Conservation (phyloP, 2,329 filamentous ascomycete species). For the Colletotrichum agaves region DNA sequence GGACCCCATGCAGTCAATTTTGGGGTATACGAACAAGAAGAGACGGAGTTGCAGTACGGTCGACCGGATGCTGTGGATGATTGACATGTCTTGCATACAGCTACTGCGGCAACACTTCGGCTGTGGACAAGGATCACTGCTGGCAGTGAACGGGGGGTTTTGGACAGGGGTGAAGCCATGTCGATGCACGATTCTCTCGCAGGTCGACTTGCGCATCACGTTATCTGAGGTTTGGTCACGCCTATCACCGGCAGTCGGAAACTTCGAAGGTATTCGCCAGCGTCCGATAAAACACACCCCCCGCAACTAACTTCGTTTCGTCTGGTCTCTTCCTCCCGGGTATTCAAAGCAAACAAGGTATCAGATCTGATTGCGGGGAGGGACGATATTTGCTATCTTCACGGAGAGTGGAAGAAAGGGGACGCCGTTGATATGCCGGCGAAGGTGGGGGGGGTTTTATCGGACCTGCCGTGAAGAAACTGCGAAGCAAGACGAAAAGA, state of each 20-base stretch:
- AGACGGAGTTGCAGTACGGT: background rate
- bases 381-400: slow-evolving; percentile 4
- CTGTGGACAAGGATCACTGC: background rate
- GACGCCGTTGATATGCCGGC: slow-evolving; percentile 17
- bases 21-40: background rate
- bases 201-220: background rate
- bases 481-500: background rate
- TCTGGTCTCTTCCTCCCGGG: slow-evolving; percentile 23
- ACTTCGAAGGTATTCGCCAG: background rate
- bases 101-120: slow-evolving; percentile 2
- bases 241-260: too few species aligned
- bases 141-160: background rate
- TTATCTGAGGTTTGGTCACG: background rate
- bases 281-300: background rate
- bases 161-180: slow-evolving; percentile 4
- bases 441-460: slow-evolving; percentile 1
- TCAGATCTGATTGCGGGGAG: slow-evolving; percentile 5
- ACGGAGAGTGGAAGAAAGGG: background rate
- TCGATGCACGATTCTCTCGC: background rate
- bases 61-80: background rate
- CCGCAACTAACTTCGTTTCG: background rate
- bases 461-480: background rate
- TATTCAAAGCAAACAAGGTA: slow-evolving; percentile 17
- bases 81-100: slow-evolving; percentile 22
- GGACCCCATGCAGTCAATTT: background rate